phyloP scores from a whole-genome alignment of 2,329 filamentous ascomycete genomes.

The Neurospora sp. region DNA sequence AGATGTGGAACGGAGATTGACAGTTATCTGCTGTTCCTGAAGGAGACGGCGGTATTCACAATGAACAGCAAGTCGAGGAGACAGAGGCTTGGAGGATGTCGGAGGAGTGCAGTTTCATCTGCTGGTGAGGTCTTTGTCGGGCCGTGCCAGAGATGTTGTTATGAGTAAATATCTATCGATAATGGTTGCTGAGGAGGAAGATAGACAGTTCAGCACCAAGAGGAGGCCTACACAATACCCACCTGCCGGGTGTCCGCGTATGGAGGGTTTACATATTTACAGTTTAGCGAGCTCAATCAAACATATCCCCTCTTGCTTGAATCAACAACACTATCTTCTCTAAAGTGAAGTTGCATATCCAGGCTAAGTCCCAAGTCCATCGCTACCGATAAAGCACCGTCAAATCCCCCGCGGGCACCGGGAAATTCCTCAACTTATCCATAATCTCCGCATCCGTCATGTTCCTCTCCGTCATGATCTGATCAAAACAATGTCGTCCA shows the following conservation, averaged over 20 bases:
- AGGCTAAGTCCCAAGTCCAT: not conserved
- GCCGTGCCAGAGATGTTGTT: not conserved
- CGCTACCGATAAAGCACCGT: slow-evolving; percentile 41
- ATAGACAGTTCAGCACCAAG: not conserved
- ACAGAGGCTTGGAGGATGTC: not conserved
- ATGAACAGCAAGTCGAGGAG: not conserved
- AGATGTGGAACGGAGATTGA: not conserved
- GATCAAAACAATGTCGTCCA: slow-evolving; percentile 67
- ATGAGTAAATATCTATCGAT: not conserved
- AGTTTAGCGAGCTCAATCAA: not conserved
- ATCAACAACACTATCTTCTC: not conserved
- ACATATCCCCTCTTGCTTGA: not conserved
- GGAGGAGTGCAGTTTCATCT: not conserved
- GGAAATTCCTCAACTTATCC: slow-evolving; percentile 52
- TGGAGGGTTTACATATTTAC: not conserved
- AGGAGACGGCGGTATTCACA: not conserved
- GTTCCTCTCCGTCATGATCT: slow-evolving; percentile 69
- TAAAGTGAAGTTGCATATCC: not conserved
- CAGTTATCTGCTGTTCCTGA: not conserved
- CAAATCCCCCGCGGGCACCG: slow-evolving; percentile 40
- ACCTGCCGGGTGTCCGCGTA: not conserved
- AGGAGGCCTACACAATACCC: not conserved
- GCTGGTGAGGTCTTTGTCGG: not conserved
- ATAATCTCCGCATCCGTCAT: slow-evolving; percentile 61
- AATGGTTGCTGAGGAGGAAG: not conserved